Evolutionary conservation across 768 basidiomycete genomes (phyloP).

Genomic region (Psilocybe azurescens): DNA sequence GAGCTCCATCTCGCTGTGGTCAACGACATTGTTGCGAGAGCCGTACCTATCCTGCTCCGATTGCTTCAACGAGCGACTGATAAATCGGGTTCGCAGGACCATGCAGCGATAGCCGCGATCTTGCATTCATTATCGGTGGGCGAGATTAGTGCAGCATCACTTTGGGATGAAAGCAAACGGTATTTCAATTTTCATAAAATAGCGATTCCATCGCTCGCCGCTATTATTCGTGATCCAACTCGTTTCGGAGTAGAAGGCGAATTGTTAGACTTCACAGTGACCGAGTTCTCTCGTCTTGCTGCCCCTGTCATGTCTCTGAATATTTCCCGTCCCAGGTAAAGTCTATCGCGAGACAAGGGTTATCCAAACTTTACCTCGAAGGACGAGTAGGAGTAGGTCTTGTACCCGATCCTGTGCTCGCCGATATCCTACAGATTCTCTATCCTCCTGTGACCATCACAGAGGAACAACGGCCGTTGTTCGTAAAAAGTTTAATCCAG

Average conservation of each 20-base stretch:
- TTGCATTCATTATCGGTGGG: conserved; percentile 36
- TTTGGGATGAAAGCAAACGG: conserved; percentile 34
- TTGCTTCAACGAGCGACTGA: conserved; percentile 36
- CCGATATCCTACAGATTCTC: conserved; percentile 42
- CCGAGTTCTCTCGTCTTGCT: conserved; percentile 39
- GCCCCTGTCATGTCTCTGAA: conserved; percentile 32
- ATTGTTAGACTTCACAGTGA: conserved; percentile 35
- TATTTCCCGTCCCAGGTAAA: conserved; percentile 34
- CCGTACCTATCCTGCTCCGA: conserved; percentile 41
- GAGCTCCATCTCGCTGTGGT: conserved; percentile 41
- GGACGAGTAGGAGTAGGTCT: conserved; percentile 36
- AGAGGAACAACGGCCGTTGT: conserved; percentile 28
- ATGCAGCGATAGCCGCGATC: conserved; percentile 36
- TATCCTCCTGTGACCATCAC: conserved; percentile 34
- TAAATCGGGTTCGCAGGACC: conserved; percentile 31
- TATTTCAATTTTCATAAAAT: conserved; percentile 34
- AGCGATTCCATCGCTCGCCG: conserved; percentile 38
- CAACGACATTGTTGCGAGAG: conserved; percentile 36
- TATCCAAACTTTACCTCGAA: conserved; percentile 42
- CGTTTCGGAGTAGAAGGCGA: conserved; percentile 36
- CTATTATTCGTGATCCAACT: conserved; percentile 33
- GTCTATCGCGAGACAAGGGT: conserved; percentile 32
- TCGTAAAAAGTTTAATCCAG: conserved; percentile 35
- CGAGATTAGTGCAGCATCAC: conserved; percentile 27
- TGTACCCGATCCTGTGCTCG: conserved; percentile 35